phyloP scores from a whole-genome alignment of 768 basidiomycete genomes.

The Russula earlei region DNA sequence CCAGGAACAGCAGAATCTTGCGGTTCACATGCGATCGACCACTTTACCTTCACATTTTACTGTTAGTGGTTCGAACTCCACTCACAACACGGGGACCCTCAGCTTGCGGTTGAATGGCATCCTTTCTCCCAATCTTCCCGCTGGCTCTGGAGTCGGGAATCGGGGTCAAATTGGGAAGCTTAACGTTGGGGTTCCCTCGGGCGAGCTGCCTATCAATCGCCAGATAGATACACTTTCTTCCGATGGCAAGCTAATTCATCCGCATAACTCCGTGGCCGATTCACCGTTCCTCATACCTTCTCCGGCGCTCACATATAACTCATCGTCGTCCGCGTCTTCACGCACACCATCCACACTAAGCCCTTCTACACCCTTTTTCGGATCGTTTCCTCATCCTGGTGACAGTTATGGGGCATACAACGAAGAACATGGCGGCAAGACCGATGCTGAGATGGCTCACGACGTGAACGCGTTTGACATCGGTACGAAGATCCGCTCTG shows the following conservation, averaged over 20 bases:
- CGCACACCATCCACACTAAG: slow-evolving; percentile 57
- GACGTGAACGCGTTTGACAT: slow-evolving; percentile 13
- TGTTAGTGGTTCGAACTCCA: slow-evolving; percentile 1
- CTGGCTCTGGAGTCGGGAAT: slow-evolving; percentile 5
- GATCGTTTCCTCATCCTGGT: slow-evolving; percentile 36
- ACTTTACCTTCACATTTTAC: slow-evolving; percentile 20
- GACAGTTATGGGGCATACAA: slow-evolving; percentile 25
- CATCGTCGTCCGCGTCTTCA: slow-evolving; percentile 31
- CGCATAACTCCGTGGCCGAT: slow-evolving; percentile 10
- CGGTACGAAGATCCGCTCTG: slow-evolving; percentile 13
- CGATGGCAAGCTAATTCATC: slow-evolving; percentile 7
- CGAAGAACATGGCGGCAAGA: slow-evolving; percentile 14
- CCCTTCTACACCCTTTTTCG: slow-evolving; percentile 64
- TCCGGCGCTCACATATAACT: slow-evolving; percentile 51
- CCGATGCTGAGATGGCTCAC: slow-evolving; percentile 8
- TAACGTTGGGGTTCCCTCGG: not conserved
- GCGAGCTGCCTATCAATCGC: slow-evolving; percentile 6
- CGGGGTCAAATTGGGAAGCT: slow-evolving; percentile 6
- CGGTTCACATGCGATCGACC: slow-evolving; percentile 19
- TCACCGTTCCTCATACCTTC: slow-evolving; percentile 50
- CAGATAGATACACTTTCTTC: slow-evolving; percentile 4
- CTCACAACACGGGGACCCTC: not conserved
- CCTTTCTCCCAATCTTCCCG: slow-evolving; percentile 17
- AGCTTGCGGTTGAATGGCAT: slow-evolving; percentile 15
- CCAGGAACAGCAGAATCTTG: slow-evolving; percentile 17